Base-by-base conservation (phyloP, 176 grass and related monocot genomes). In the Oryza coarctata region DNA sequence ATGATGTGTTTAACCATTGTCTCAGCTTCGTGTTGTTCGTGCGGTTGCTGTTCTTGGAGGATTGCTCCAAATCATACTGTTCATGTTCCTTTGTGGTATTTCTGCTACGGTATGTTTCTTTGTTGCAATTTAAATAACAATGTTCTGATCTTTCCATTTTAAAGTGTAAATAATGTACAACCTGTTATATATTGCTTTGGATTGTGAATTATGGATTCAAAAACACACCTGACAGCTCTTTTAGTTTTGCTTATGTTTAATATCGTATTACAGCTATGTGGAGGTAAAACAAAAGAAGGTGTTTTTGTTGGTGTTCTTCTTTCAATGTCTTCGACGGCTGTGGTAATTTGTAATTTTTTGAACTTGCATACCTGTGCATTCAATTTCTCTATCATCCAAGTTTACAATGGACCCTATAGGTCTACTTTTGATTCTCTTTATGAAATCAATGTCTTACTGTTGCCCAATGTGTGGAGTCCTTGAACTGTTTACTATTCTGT, bases 271-370 rank as follows among this genome's bases (percentile, higher is more conserved):
- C 89, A 99, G 93, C 86, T 99, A 78, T 94, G 93, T 76, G 93
- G 91, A 45, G 97, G 97, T 80, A 99, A 95, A 94, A 92, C 79
- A 79, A 95, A 94, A 33, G 97, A 99, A 86, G 97, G 97, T 29
- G 81, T 99, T 66, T 99, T 99, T 25, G 97, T 99, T 52, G 97
- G 97, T 29, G 91, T 90, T 86, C 90, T 99, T 79, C 90, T 99
- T 80, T 99, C 97, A 61, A 99, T 99, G 97, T 99, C 97, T 83
- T 99, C 97, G 12, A 99, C 97, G 22, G 93, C 97, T 78, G 93
- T 99, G 85, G 97, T 99, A 91, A 68, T 82, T 81, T 79, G 33
- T 73, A 82, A 75, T 30, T 39, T 22, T 70, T 47, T 29, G 6
- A 65, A 65, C 38, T 14, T 73, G 15, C 55, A 52, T 50, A 30